Evolutionary conservation across 805 yeast genomes (phyloP).

Genomic region (Wickerhamomyces bisporus): DNA sequence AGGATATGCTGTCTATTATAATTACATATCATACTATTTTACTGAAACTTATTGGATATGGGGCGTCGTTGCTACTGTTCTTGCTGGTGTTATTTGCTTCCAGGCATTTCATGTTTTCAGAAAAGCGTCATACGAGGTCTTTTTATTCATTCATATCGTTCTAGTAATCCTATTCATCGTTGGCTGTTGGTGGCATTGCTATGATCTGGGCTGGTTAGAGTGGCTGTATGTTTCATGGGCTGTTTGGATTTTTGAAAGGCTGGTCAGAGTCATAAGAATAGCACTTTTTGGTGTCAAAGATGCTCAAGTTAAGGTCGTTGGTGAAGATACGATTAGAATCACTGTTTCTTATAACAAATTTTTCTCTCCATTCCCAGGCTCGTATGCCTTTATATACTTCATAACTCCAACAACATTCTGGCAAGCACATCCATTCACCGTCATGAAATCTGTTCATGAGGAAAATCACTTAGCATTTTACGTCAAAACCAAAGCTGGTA

Average conservation of each 20-base stretch:
- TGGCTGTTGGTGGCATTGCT: slow-evolving; percentile 56
- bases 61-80: slow-evolving; percentile 43
- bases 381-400: slow-evolving; percentile 54
- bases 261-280: slow-evolving; percentile 36
- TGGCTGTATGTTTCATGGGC: slow-evolving; percentile 36
- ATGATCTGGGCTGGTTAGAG: slow-evolving; percentile 45
- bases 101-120: slow-evolving; percentile 51
- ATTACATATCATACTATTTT: slow-evolving; percentile 7
- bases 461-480: slow-evolving; percentile 36
- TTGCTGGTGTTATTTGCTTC: slow-evolving; percentile 38
- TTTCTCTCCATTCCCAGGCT: slow-evolving; percentile 51
- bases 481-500: slow-evolving; percentile 53
- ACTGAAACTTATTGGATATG: slow-evolving; percentile 15
- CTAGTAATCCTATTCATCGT: slow-evolving; percentile 49
- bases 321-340: slow-evolving; percentile 42
- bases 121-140: slow-evolving; percentile 50
- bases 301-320: slow-evolving; percentile 11
- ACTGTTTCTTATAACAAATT: slow-evolving; percentile 33
- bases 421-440: slow-evolving; percentile 75
- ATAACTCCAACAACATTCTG: slow-evolving; percentile 47
- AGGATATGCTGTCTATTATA: neutral
- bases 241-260: slow-evolving; percentile 32
- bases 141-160: slow-evolving; percentile 50
- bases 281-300: slow-evolving; percentile 9
- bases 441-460: slow-evolving; percentile 36